Conservation (phyloP, 495 filamentous ascomycete species). For the Staphylotrichum longicolle region DNA sequence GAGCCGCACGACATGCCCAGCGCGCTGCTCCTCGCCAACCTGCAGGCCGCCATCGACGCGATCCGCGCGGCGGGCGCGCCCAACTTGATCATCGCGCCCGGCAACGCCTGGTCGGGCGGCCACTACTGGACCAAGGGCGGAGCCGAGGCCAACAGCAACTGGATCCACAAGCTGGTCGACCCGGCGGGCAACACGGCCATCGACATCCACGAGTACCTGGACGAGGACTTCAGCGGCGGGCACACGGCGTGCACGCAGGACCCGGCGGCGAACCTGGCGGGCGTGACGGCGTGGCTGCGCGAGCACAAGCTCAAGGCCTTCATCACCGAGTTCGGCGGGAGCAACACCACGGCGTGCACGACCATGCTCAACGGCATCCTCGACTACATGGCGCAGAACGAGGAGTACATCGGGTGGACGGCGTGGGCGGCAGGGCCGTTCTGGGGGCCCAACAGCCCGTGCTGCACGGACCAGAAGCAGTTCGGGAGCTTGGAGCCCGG, state of each 20-base stretch:
- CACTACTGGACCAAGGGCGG: slow-evolving; percentile 50
- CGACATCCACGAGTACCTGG: slow-evolving; percentile 55
- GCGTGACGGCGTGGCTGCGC: slow-evolving; percentile 50
- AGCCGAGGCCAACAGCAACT: slow-evolving; percentile 41
- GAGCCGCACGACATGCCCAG: slow-evolving; percentile 54
- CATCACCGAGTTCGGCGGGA: slow-evolving; percentile 53
- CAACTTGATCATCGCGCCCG: slow-evolving; percentile 50
- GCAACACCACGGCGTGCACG: slow-evolving; percentile 49
- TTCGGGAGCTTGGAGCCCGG: slow-evolving; percentile 49
- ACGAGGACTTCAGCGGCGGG: slow-evolving; percentile 48
- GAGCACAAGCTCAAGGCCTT: slow-evolving; percentile 51
- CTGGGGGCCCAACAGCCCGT: slow-evolving; percentile 48
- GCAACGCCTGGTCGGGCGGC: slow-evolving; percentile 50
- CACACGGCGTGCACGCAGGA: slow-evolving; percentile 42
- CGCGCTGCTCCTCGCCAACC: slow-evolving; percentile 45
- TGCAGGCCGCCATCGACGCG: slow-evolving; percentile 51
- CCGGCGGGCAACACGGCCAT: slow-evolving; percentile 49
- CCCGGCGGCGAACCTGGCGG: slow-evolving; percentile 41
- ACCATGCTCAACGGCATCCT: slow-evolving; percentile 44
- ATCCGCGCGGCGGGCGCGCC: slow-evolving; percentile 46
- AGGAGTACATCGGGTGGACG: slow-evolving; percentile 54
- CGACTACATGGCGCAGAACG: slow-evolving; percentile 50
- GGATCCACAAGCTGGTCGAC: slow-evolving; percentile 46
- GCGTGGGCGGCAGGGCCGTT: slow-evolving; percentile 54
- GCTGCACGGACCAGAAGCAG: slow-evolving; percentile 46